Evolutionary conservation across 371 early-diverging fungal species (phyloP), one percentile per base, ranked within the genome.

Genomic region (Sanchytrium tribonematis): DNA sequence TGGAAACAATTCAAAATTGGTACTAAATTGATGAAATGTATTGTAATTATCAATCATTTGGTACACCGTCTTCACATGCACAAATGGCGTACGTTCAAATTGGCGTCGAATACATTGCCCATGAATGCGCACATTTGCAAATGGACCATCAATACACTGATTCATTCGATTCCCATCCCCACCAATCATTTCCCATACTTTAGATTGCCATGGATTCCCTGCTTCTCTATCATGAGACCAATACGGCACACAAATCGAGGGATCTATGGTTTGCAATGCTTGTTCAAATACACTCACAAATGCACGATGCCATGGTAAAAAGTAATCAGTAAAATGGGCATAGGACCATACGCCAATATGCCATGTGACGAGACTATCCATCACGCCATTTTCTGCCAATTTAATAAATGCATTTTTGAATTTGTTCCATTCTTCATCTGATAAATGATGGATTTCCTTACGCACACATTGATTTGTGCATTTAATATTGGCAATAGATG

Each of bases 251-350:
- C 32, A 22, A 1, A 74, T 67, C 1, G n/a, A 1, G 5, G 72
- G 66, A 66, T 74, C 31, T 31, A 75, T 70, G 0, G 31, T 65
- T 65, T 74, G 75, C 32, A 79, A 65, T 1, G 69, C 72, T 65
- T 69, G 29, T 69, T 79, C 79, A 30, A 74, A 75, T n/a, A 73
- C 68, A 29, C 70, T 22, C 28, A 75, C 66, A 66, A 77, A 73
- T 30, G 69, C 31, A 30, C 79, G 71, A 68, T 79, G 79, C 76
- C 76, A 77, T 17, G 79, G 76, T 22, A 78, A 68, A 71, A 78
- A 78, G 31, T 69, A 48, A 48, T 22, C 22, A 22, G 48, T 48
- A 48, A 48, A 48, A 48, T 48, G 48, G 22, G 48, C 48, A 22
- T 48, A 48, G 22, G 48, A 12, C 48, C 48, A 48, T 48, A 48